Evolutionary conservation across 1,284 basidiomycete species (phyloP).

Genomic region (Leccinum griseonigrum): DNA sequence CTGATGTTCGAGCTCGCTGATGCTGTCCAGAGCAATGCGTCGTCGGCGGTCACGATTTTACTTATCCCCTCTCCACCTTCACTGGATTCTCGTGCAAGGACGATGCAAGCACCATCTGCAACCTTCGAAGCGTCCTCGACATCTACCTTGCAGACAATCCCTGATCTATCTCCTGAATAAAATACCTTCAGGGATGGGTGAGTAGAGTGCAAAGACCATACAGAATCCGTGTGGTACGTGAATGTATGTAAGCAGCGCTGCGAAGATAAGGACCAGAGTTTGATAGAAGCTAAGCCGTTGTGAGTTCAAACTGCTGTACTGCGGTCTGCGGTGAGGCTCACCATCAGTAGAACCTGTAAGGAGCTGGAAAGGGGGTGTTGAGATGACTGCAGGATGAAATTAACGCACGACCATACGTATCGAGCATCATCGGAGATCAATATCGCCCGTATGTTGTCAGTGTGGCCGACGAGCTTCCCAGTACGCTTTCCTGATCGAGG

Average conservation of each 20-base stretch:
- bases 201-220: slow-evolving; percentile 89
- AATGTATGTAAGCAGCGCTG: slow-evolving; percentile 96
- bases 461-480: slow-evolving; percentile 86
- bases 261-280: slow-evolving; percentile 88
- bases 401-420: slow-evolving; percentile 59
- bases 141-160: slow-evolving; percentile 88
- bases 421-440: slow-evolving; percentile 85
- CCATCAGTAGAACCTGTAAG: slow-evolving; percentile 90
- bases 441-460: slow-evolving; percentile 92
- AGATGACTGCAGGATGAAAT: slow-evolving; percentile 10
- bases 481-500: slow-evolving; percentile 77
- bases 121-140: slow-evolving; percentile 80
- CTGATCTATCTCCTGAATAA: slow-evolving; percentile 94
- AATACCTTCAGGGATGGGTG: slow-evolving; percentile 91
- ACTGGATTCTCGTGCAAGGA: slow-evolving; percentile 70
- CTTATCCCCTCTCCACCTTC: slow-evolving; percentile 68
- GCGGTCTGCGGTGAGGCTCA: slow-evolving; percentile 28
- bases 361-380: slow-evolving; percentile 47
- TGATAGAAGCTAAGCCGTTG: slow-evolving; percentile 61
- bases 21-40: slow-evolving; percentile 89
- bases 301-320: slow-evolving; percentile 8
- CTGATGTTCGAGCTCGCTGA: slow-evolving; percentile 78
- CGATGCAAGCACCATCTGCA: slow-evolving; percentile 85
- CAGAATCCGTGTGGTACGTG: slow-evolving; percentile 91
- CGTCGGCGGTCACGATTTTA: slow-evolving; percentile 82